phyloP scores from a whole-genome alignment of 371 early-diverging fungal genomes.

The Coemansia sp. region DNA sequence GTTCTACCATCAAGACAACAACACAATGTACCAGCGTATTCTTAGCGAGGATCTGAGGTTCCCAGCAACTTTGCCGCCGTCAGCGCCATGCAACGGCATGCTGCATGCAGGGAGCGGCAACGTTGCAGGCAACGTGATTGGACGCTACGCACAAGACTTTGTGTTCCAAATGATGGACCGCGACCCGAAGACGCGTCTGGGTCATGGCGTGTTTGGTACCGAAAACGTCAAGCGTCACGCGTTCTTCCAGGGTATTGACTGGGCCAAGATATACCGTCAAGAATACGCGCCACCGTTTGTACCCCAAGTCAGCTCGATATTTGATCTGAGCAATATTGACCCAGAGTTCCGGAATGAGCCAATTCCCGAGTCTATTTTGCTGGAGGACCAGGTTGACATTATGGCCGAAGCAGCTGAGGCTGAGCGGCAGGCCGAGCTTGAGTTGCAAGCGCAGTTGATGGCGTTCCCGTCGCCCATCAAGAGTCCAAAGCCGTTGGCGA shows the following conservation, averaged over 20 bases:
- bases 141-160: conserved; percentile 86
- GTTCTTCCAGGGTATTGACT: conserved; percentile 95
- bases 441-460: conserved; percentile 31
- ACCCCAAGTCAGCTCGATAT: conserved; percentile 81
- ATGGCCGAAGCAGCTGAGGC: conserved; percentile 36
- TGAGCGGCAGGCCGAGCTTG: conserved; percentile 39
- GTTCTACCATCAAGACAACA: conserved; percentile 92
- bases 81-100: conserved; percentile 20
- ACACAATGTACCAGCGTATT: conserved; percentile 90
- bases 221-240: conserved; percentile 88
- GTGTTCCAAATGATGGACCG: conserved; percentile 79
- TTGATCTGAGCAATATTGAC: conserved; percentile 94
- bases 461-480: conserved; percentile 36
- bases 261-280: conserved; percentile 73
- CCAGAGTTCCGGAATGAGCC: conserved; percentile 56
- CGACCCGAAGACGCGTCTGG: conserved; percentile 84
- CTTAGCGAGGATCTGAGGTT: conserved; percentile 79
- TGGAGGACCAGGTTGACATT: conserved; percentile 46
- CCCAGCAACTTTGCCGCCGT: conserved; percentile 62
- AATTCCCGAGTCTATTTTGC: conserved; percentile 47
- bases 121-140: conserved; percentile 83
- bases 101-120: conserved; percentile 52
- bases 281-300: conserved; percentile 89
- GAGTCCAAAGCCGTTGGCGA: conserved; percentile 53
- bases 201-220: conserved; percentile 82